phyloP scores from a whole-genome alignment of 2,329 filamentous ascomycete genomes.

The Fusarium sp. region DNA sequence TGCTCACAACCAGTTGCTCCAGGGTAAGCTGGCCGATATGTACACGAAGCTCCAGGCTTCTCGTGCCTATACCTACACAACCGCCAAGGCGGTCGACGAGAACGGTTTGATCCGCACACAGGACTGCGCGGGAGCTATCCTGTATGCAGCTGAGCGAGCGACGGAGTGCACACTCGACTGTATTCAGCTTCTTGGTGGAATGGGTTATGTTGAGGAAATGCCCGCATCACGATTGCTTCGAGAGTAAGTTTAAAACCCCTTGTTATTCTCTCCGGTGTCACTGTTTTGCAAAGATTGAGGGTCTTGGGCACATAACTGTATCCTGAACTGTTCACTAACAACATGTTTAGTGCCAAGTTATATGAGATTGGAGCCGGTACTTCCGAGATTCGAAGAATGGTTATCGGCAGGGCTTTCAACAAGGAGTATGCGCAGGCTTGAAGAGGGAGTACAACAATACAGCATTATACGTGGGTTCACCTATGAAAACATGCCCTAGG shows the following conservation, averaged over 20 bases:
- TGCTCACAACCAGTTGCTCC: constrained; percentile 90
- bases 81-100: constrained; percentile 83
- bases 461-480: neutral
- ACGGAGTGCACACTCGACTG: constrained; percentile 88
- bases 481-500: neutral
- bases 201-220: constrained; percentile 97
- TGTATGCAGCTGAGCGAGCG: constrained; percentile 91
- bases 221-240: constrained; percentile 85
- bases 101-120: constrained; percentile 78
- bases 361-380: constrained; percentile 99
- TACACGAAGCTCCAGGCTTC: constrained; percentile 91
- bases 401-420: constrained; percentile 92
- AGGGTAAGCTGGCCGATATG: constrained; percentile 96
- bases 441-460: neutral
- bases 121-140: constrained; percentile 92
- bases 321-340: constrained; percentile 41
- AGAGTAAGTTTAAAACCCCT: constrained; percentile 57
- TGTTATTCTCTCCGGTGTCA: neutral
- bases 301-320: neutral
- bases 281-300: neutral
- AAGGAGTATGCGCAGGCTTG: constrained; percentile 72
- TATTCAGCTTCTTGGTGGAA: constrained; percentile 92
- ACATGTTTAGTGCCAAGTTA: constrained; percentile 66
- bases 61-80: constrained; percentile 86
- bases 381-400: constrained; percentile 91